phyloP scores from a whole-genome alignment of 2,329 filamentous ascomycete genomes.

The Dactylellina cionopaga region DNA sequence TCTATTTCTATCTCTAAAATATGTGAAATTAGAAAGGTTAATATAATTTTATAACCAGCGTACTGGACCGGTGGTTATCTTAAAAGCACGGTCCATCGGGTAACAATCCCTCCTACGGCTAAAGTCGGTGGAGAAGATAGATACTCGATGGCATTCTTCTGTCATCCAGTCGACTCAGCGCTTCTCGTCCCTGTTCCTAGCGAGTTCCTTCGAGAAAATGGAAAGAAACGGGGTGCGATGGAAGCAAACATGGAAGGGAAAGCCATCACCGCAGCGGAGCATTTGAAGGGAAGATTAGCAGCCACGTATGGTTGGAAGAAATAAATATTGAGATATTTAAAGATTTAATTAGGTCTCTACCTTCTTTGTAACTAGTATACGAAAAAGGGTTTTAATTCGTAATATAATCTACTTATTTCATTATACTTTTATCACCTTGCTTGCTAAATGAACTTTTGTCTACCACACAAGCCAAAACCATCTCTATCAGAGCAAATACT shows the following conservation, averaged over 20 bases:
- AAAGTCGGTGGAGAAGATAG: slow-evolving; percentile 63
- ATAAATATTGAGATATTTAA: not conserved
- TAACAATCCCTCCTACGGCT: slow-evolving; percentile 73
- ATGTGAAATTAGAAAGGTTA: not conserved
- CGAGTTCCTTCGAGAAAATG: slow-evolving; percentile 64
- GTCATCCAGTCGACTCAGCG: slow-evolving; percentile 69
- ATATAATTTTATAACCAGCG: slow-evolving; percentile 18
- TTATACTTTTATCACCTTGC: not conserved
- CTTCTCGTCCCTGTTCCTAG: slow-evolving; percentile 71
- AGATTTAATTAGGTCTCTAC: not conserved
- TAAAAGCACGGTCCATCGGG: slow-evolving; percentile 87
- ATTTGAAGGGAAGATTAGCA: slow-evolving; percentile 70
- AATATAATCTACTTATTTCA: not conserved
- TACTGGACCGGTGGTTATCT: slow-evolving; percentile 93
- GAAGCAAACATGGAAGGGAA: slow-evolving; percentile 63
- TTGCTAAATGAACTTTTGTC: slow-evolving; percentile 27
- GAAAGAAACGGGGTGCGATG: slow-evolving; percentile 57
- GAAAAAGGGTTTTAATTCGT: too few relatives aligned
- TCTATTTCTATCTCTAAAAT: not conserved
- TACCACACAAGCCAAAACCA: slow-evolving; percentile 4
- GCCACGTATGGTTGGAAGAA: slow-evolving; percentile 66
- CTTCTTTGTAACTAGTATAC: not conserved
- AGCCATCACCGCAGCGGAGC: slow-evolving; percentile 72
- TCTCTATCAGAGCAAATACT: not conserved
- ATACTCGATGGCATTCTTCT: slow-evolving; percentile 76